Evolutionary conservation across 2,329 filamentous ascomycete species (phyloP), one percentile per base, ranked within the genome.

Genomic region (Talaromyces sp.): DNA sequence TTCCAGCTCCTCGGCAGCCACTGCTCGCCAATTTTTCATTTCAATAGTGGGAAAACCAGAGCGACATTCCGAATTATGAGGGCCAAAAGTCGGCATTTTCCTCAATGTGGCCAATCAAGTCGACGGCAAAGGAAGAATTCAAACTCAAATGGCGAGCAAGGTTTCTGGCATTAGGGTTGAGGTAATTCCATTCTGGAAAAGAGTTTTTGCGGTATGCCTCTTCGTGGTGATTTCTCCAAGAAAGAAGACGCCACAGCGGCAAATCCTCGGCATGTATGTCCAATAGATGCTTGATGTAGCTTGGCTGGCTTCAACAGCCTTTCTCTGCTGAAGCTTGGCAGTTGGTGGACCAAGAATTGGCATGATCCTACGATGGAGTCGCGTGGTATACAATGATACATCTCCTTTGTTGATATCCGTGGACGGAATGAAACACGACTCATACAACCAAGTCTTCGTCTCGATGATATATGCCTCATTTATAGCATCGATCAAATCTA

Each of bases 221-320:
- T 36, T 36, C 53, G 4, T 13, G 34, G 17, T 36, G 22, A 15
- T 45, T 27, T 19, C 22, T 29, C n/a, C 19, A 29, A 22, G 19
- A 43, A 40, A n/a, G 11, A 40, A 58, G 27, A 31, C 34, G 36
- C 56, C 56, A 59, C 56, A 27, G 36, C 56, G 56, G 56, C 38
- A 45, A 38, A 59, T 59, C 36, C 13, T 59, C 56, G 56, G 56
- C 36, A n/a, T 27, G 56, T 10, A 11, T 10, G 8, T 15, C 56
- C 56, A 59, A 59, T 59, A 4, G 56, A 59, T 40, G 34, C 13
- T 27, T 25, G 22, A 29, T 7, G 34, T 1, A 15, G 36, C 56
- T 43, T 45, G 36, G 38, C 13, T 29, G 38, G 27, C 36, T 34
- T 45, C 11, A 45, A 40, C 56, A 56, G 31, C 36, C 53, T 56